Evolutionary conservation across 1,139 yeast species (phyloP), one percentile per base, ranked within the genome.

Genomic region (Williopsis jadinii): DNA sequence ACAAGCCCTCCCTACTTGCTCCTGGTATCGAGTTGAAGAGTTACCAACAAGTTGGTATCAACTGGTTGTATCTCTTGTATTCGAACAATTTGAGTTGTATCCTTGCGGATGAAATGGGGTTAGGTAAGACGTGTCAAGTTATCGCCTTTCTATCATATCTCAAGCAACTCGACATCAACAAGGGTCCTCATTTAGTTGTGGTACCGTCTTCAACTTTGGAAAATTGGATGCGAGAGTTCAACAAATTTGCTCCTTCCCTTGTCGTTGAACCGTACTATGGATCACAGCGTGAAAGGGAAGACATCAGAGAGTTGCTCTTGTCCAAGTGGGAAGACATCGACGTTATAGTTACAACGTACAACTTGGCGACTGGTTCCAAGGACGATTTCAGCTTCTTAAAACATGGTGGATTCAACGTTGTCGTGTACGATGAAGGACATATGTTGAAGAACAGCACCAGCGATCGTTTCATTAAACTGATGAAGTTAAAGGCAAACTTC

Each of bases 391-490:
- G 82, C 38, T 92, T 92, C 55, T 69, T 92, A 52, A 80, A 79
- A 57, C 72, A 75, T 48, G 78, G 80, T 52, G 71, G 77, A 35
- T 94, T 92, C 61, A 87, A 94, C 60, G 86, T 84, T 48, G 79
- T 95, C 47, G 94, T 92, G 1, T 92, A 87, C 57, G 99, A 92
- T 62, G 99, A 92, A 67, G 99, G 99, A 1, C 99, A 92, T 63
- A 80, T 92, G 83, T 70, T 92, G 53, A 92, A 92, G 60, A 92
- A 94, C 62, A 85, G 96, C 2, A 72, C 77, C 48, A 79, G 94
- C 12, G 97, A 90, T 53, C 73, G 99, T 54, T 92, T 92, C 59
- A 71, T 67, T 46, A 90, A 88, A 61, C 70, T 92, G 48, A 90
- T 90, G 95, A 77, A 78, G 55, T 67, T 92, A 35, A 74, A 71